Percentiles rank a stretch among this genome's conserved stretches.
Evolutionary conservation across 164 flowering plant species (phyloP).

Genomic region (Vitis amurensis): DNA sequence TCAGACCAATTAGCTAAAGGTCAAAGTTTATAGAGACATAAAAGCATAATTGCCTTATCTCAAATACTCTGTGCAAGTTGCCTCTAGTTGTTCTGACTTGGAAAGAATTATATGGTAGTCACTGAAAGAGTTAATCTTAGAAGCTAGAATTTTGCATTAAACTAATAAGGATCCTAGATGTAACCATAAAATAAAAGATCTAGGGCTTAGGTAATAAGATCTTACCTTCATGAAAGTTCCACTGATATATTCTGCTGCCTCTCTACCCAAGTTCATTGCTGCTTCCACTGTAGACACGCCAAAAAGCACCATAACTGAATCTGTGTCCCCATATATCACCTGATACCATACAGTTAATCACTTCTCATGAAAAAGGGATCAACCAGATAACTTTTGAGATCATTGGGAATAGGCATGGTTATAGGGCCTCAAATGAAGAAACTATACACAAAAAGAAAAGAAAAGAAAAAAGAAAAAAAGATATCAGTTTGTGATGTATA

Average conservation of each 20-base stretch:
- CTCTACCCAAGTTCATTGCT: conserved; percentile 92
- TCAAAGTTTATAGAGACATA: too few relatives aligned
- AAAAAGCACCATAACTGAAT: conserved; percentile 98
- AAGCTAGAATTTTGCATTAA: too few relatives aligned
- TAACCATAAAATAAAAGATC: not conserved
- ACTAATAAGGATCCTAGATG: too few relatives aligned
- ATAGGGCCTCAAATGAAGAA: not conserved
- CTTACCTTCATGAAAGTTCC: conserved; percentile 80
- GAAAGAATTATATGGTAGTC: too few relatives aligned
- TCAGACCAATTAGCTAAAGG: too few relatives aligned
- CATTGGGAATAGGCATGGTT: not conserved
- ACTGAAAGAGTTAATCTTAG: too few relatives aligned
- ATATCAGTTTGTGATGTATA: not conserved
- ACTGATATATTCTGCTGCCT: conserved; percentile 93
- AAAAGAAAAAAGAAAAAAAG: not conserved
- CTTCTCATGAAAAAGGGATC: not conserved
- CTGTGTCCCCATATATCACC: conserved; percentile 98
- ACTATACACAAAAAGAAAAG: not conserved
- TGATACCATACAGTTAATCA: conserved; percentile 25
- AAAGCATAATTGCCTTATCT: too few relatives aligned
- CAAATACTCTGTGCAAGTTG: too few relatives aligned
- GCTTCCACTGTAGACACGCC: conserved; percentile 81
- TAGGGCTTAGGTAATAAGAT: not conserved
- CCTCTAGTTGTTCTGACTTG: too few relatives aligned
- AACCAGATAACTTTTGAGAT: not conserved